Evolutionary conservation across 805 yeast genomes (phyloP), one percentile per base, ranked within the genome.

Genomic region (Isabelozyma gotoi): DNA sequence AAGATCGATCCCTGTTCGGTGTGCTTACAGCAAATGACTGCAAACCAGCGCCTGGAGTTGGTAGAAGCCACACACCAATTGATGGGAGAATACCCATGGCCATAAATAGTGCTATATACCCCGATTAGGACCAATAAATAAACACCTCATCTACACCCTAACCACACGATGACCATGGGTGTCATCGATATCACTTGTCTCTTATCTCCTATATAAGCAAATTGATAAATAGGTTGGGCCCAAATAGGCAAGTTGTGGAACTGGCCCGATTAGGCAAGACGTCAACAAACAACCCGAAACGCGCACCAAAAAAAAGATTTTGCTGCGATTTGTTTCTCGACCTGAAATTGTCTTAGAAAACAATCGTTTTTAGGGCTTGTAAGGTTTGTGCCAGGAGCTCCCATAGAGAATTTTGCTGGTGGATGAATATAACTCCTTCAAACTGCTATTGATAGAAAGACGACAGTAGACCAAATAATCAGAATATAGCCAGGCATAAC

Each of bases 81-180:
- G 18, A 36, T 36, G 39, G 39, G 39, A 14, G 27, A 36, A 24
- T 36, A 19, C 31, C 12, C 14, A 16, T 36, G 39, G 39, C 34
- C 29, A n/a, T 24, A 24, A 24, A 24, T 24, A 24, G 29, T 10
- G 8, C 8, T n/a, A n/a, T 24, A 24, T 2, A 10, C 12, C 29
- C 29, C 3, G 29, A 10, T 24, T 24, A 24, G 29, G 29, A 24
- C 12, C 29, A 24, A 24, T 24, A 24, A 24, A 24, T n/a, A 24
- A n/a, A n/a, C n/a, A n/a, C n/a, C n/a, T n/a, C n/a, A n/a, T n/a
- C n/a, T n/a, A n/a, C n/a, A n/a, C n/a, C n/a, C n/a, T n/a, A n/a
- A n/a, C n/a, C n/a, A n/a, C n/a, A n/a, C n/a, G n/a, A n/a, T n/a
- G n/a, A n/a, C n/a, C n/a, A n/a, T n/a, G n/a, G n/a, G n/a, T n/a